Evolutionary conservation across 768 basidiomycete species (phyloP).

Genomic region (Mycena galericulata): DNA sequence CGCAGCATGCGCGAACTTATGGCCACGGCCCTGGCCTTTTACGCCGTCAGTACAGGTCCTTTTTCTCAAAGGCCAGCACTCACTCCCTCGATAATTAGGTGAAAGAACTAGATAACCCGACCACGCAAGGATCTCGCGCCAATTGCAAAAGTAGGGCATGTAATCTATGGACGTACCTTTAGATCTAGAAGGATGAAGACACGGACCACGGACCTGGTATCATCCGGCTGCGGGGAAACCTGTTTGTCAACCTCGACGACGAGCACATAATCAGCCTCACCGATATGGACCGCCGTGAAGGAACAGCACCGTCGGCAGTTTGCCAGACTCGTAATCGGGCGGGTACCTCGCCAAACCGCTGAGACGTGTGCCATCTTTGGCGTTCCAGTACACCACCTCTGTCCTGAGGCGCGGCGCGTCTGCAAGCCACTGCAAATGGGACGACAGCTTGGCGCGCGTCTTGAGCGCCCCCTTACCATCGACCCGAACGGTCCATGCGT

Average conservation of each 20-base stretch:
- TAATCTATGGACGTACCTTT: constrained; percentile 42
- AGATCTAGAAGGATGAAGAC: not conserved
- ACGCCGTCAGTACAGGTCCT: not conserved
- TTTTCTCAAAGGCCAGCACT: constrained; percentile 15
- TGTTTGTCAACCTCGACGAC: not conserved
- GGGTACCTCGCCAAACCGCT: constrained; percentile 50
- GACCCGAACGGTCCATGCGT: constrained; percentile 49
- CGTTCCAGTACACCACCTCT: constrained; percentile 45
- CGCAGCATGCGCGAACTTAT: constrained; percentile 46
- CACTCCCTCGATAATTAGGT: constrained; percentile 52
- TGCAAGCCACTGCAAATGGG: constrained; percentile 48
- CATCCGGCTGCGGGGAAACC: constrained; percentile 27
- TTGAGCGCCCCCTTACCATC: constrained; percentile 27
- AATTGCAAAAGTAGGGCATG: constrained; percentile 54
- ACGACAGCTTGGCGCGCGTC: constrained; percentile 43
- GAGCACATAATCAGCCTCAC: constrained; percentile 29
- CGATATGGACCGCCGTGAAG: constrained; percentile 51
- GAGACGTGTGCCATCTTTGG: constrained; percentile 43
- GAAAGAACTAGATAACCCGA: constrained; percentile 51
- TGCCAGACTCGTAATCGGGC: constrained; percentile 37
- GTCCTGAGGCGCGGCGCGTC: constrained; percentile 41
- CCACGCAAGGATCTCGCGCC: constrained; percentile 50
- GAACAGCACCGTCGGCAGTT: constrained; percentile 46
- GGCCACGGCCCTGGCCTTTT: constrained; percentile 49
- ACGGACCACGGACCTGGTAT: constrained; percentile 17